Percentiles rank a stretch among this genome's conserved stretches.
Conservation (phyloP, 768 basidiomycete genomes). For the Sporobolomyces pararoseus region DNA sequence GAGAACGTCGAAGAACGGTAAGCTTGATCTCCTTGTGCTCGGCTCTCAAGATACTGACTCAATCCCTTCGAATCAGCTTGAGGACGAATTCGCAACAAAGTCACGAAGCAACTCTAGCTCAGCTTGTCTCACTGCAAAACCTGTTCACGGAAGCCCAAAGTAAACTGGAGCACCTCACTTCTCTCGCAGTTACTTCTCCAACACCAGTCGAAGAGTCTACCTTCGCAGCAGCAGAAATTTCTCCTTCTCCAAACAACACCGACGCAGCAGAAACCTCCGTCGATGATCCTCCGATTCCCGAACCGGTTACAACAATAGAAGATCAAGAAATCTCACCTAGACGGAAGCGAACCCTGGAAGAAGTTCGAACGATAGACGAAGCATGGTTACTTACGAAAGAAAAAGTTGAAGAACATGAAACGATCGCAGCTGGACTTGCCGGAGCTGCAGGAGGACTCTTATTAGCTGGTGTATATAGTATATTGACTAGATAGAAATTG, state of each 20-base stretch:
- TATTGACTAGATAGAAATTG: not conserved
- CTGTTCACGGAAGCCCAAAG: slow-evolving; percentile 31
- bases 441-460: slow-evolving; percentile 11
- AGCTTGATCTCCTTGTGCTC: not conserved
- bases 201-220: not conserved
- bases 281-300: not conserved
- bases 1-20: slow-evolving; percentile 71
- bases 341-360: not conserved
- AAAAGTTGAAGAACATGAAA: slow-evolving; percentile 12
- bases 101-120: slow-evolving; percentile 24
- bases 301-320: too few species aligned
- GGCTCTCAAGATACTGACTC: too few species aligned
- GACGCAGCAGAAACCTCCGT: not conserved
- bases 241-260: too few species aligned
- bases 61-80: slow-evolving; percentile 11
- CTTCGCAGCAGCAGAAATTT: not conserved
- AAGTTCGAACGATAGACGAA: not conserved
- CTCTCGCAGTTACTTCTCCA: not conserved
- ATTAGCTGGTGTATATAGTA: not conserved
- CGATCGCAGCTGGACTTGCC: slow-evolving; percentile 15
- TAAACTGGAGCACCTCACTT: slow-evolving; percentile 30
- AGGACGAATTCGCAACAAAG: slow-evolving; percentile 18
- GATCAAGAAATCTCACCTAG: too few species aligned
- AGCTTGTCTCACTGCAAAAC: slow-evolving; percentile 20
- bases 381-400: slow-evolving; percentile 8